These are phyloP conservation scores for Aspergillus quadricinctus DNA, from an alignment of 2,329 filamentous ascomycete genomes.

Conservation along the genomic window DNA sequence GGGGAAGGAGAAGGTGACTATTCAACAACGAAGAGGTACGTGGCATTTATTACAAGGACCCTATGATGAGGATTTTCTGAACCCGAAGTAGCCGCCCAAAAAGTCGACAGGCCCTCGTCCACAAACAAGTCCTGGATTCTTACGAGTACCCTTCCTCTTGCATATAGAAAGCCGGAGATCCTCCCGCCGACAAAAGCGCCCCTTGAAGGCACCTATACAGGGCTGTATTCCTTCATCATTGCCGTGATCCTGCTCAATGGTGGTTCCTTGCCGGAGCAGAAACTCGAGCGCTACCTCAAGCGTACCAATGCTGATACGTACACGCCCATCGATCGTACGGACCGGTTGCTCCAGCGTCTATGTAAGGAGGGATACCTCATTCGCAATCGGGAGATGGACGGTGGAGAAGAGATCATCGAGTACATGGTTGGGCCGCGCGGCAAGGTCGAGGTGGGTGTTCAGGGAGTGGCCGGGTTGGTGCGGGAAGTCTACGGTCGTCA, in stretches of 20 bases:
- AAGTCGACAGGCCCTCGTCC: slow-evolving; percentile 37
- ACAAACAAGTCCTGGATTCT: slow-evolving; percentile 72
- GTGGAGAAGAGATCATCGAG: slow-evolving; percentile 71
- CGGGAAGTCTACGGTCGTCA: slow-evolving; percentile 49
- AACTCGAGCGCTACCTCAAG: slow-evolving; percentile 69
- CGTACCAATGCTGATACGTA: slow-evolving; percentile 72
- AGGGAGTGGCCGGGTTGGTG: slow-evolving; percentile 68
- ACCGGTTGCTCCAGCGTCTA: slow-evolving; percentile 69
- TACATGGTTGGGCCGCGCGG: slow-evolving; percentile 83
- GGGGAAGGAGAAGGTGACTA: slow-evolving; percentile 70
- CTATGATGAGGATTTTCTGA: neutral
- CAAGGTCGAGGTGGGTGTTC: slow-evolving; percentile 76
- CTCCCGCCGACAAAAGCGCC: slow-evolving; percentile 65
- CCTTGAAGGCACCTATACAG: slow-evolving; percentile 74
- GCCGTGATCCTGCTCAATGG: slow-evolving; percentile 68
- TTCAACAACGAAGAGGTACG: slow-evolving; percentile 72
- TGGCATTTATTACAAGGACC: slow-evolving; percentile 3
- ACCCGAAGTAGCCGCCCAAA: slow-evolving; percentile 46
- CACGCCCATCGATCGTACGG: slow-evolving; percentile 70
- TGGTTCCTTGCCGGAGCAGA: slow-evolving; percentile 72
- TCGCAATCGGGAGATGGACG: slow-evolving; percentile 62
- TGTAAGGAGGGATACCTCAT: slow-evolving; percentile 79
- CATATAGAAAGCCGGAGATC: slow-evolving; percentile 64
- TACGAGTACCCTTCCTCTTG: slow-evolving; percentile 63
- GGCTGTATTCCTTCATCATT: slow-evolving; percentile 75